Evolutionary conservation across 805 yeast genomes (phyloP).

Genomic region (Saccharomycopsis babjevae): DNA sequence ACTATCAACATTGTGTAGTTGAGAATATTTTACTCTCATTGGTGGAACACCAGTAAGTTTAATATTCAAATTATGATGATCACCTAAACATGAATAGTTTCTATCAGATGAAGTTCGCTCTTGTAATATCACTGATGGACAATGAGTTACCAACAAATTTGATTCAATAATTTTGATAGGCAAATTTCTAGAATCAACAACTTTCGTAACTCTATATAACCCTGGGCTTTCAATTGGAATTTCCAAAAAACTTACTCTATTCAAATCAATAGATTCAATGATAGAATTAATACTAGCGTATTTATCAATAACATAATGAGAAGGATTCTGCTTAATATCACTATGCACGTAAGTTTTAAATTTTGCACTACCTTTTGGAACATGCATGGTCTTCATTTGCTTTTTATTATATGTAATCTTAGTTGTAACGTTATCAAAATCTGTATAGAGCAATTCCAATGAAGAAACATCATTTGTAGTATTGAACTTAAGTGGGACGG

Average conservation of each 20-base stretch:
- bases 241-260: slow-evolving; percentile 34
- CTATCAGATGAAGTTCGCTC: slow-evolving; percentile 9
- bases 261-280: slow-evolving; percentile 2
- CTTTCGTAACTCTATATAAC: slow-evolving; percentile 57
- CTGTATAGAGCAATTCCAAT: slow-evolving; percentile 53
- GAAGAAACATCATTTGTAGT: slow-evolving; percentile 63
- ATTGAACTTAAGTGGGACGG: slow-evolving; percentile 69
- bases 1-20: slow-evolving; percentile 30
- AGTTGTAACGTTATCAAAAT: slow-evolving; percentile 37
- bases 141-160: slow-evolving; percentile 55
- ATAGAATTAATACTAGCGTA: not conserved
- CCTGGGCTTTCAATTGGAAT: slow-evolving; percentile 64
- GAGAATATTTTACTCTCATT: slow-evolving; percentile 45
- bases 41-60: slow-evolving; percentile 74
- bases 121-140: slow-evolving; percentile 62
- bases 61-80: slow-evolving; percentile 40
- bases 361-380: slow-evolving; percentile 3
- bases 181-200: slow-evolving; percentile 55
- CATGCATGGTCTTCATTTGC: slow-evolving; percentile 37
- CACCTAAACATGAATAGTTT: slow-evolving; percentile 54
- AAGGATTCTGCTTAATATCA: slow-evolving; percentile 21
- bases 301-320: slow-evolving; percentile 18
- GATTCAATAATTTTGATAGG: slow-evolving; percentile 51
- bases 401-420: slow-evolving; percentile 45
- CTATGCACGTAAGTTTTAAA: slow-evolving; percentile 7